These are phyloP conservation scores for Saprolegnia diclina DNA, from an alignment of 352 stramenopile genomes.

Conservation along the genomic window DNA sequence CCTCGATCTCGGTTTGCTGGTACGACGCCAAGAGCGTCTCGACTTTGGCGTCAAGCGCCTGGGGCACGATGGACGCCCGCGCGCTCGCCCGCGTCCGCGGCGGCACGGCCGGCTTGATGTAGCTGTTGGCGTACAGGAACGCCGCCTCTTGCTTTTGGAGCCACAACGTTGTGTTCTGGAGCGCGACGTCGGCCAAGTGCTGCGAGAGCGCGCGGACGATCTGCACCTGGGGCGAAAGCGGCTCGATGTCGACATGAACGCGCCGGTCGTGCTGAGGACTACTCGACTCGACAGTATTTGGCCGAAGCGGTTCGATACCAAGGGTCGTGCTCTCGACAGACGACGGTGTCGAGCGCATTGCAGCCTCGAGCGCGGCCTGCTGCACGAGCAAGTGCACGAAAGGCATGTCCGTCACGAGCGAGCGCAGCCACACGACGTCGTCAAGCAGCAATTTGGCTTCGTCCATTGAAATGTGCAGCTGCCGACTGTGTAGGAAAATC, in stretches of 20 bases:
- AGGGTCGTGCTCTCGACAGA: neutral
- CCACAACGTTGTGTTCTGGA: conserved; percentile 35
- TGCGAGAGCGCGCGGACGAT: conserved; percentile 36
- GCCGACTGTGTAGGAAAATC: conserved; percentile 21
- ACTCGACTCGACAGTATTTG: conserved; percentile 11
- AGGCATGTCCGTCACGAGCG: conserved; percentile 17
- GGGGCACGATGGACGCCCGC: conserved; percentile 30
- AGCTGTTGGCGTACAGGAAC: conserved; percentile 36
- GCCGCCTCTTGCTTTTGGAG: conserved; percentile 49
- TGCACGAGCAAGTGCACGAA: conserved; percentile 16
- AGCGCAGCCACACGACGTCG: neutral
- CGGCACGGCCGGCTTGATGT: conserved; percentile 29
- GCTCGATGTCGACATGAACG: conserved; percentile 24
- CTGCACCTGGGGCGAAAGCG: conserved; percentile 31
- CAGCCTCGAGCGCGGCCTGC: neutral
- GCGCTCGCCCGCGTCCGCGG: conserved; percentile 28
- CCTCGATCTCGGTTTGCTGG: conserved; percentile 12
- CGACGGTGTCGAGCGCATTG: too few relatives aligned
- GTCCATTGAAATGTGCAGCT: neutral
- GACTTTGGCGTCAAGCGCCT: conserved; percentile 36
- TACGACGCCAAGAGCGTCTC: conserved; percentile 32
- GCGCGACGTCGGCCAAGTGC: conserved; percentile 39
- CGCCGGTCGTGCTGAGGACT: neutral
- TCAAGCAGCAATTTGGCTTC: neutral
- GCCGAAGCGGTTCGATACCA: conserved; percentile 30